Base-by-base conservation (phyloP, 2,329 filamentous ascomycete genomes). In the Gaeumannomyces sp. region DNA sequence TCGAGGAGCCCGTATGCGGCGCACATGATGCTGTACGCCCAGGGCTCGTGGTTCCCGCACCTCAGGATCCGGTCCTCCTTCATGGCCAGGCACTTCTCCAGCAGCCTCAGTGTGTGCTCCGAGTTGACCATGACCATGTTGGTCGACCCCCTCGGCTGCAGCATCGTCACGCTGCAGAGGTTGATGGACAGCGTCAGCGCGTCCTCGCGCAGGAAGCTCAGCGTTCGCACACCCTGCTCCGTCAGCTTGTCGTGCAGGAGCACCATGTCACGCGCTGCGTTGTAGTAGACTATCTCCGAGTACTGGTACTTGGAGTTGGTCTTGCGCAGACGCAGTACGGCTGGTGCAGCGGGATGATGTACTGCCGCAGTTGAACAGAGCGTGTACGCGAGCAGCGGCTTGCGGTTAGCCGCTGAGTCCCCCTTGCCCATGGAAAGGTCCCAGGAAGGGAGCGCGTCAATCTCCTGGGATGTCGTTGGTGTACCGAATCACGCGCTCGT, bases 11-110 rank as follows among this genome's bases (percentile, higher is more conserved):
- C 85, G 31, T 83, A 77, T 1, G 85, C 83, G 3, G 84, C 83
- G 68, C 84, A 87, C 81, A 87, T 85, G 71, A 86, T 86, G 64
- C 82, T 84, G 72, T 87, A 86, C 25, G 84, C 84, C 85, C 85
- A 87, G 0, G 85, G 85, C 70, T 88, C 85, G 69, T 86, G 85
- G 74, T 87, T 87, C 22, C 85, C 85, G 67, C 83, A 86, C n/a
- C 84, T 78, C 29, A 88, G 72, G 10, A 87, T 79, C 1, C 84
- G 80, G 68, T 87, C 84, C 69, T 87, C 84, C 71, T 86, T 86
- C 79, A 88, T 83, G 60, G 76, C 74, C 53, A 87, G 79, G 67
- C 85, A 87, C 71, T 84, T 85, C 70, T 87, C 84, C 14, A 88
- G 81, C n/a, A 87, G 77, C 73, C 82, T 80, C 67, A 87, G 78